These are phyloP conservation scores for Aspergillus ochraceoroseus DNA, from an alignment of 2,329 filamentous ascomycete genomes.

Conservation along the genomic window DNA sequence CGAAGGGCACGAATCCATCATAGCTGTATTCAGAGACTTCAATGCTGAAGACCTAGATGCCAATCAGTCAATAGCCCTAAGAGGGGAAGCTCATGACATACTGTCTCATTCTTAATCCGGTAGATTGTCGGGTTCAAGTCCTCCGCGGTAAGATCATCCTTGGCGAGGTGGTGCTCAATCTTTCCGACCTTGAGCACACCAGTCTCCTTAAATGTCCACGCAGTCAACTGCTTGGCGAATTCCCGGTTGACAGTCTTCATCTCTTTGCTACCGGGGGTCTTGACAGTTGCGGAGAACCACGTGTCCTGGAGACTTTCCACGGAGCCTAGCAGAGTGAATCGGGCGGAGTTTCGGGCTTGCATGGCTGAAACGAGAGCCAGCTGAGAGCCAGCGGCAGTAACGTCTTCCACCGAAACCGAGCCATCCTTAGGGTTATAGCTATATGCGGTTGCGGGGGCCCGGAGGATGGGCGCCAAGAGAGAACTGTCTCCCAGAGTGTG, in stretches of 20 bases:
- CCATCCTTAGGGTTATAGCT: slow-evolving; percentile 92
- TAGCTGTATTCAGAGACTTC: slow-evolving; percentile 79
- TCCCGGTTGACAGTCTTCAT: slow-evolving; percentile 70
- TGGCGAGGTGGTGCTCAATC: slow-evolving; percentile 66
- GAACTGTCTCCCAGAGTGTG: slow-evolving; percentile 75
- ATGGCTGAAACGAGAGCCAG: slow-evolving; percentile 76
- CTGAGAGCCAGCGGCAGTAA: slow-evolving; percentile 79
- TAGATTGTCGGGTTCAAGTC: slow-evolving; percentile 76
- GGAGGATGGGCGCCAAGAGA: slow-evolving; percentile 74
- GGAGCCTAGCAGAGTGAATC: slow-evolving; percentile 78
- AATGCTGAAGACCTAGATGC: slow-evolving; percentile 69
- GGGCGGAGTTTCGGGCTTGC: slow-evolving; percentile 90
- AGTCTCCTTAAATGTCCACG: slow-evolving; percentile 94
- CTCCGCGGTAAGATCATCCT: slow-evolving; percentile 47
- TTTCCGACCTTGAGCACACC: slow-evolving; percentile 81
- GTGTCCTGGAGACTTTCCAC: slow-evolving; percentile 80
- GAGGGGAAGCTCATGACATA: slow-evolving; percentile 51
- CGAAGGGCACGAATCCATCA: slow-evolving; percentile 71
- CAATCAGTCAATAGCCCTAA: slow-evolving; percentile 28
- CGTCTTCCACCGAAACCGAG: slow-evolving; percentile 64
- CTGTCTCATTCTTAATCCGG: slow-evolving; percentile 92
- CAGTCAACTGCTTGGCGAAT: slow-evolving; percentile 78
- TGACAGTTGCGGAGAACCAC: slow-evolving; percentile 80
- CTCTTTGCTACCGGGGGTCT: slow-evolving; percentile 51
- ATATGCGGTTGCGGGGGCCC: slow-evolving; percentile 80